Evolutionary conservation across 2,329 filamentous ascomycete genomes (phyloP).

Genomic region (Alternaria longipes): DNA sequence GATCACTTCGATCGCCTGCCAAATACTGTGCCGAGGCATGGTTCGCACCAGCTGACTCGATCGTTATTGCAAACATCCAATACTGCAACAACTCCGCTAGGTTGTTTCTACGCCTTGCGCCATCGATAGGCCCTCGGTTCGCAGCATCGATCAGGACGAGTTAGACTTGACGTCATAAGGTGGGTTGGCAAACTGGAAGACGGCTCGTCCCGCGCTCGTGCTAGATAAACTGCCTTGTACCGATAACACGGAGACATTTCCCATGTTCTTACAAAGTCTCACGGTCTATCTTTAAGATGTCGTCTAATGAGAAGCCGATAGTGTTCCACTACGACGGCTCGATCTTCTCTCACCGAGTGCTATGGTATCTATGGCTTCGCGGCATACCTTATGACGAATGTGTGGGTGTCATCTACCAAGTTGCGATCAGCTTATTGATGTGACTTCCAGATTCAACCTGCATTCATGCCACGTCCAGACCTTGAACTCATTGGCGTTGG

Average conservation of each 20-base stretch:
- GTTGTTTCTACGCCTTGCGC: neutral
- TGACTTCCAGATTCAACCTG: constrained; percentile 64
- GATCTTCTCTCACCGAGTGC: constrained; percentile 69
- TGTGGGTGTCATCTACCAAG: constrained; percentile 56
- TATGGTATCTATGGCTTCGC: constrained; percentile 74
- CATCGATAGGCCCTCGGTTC: neutral
- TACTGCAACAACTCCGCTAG: constrained; percentile 1
- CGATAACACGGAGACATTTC: neutral
- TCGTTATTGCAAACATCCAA: neutral
- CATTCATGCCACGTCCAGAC: constrained; percentile 43
- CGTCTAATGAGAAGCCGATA: constrained; percentile 58
- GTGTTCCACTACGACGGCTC: constrained; percentile 74
- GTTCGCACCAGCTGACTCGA: neutral
- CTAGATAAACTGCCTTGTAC: neutral
- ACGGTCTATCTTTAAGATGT: constrained; percentile 16
- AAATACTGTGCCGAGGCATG: neutral
- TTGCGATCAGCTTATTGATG: neutral
- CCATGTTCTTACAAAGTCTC: neutral
- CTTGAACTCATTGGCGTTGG: constrained; percentile 44
- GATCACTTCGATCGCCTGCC: neutral
- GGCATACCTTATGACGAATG: constrained; percentile 73
- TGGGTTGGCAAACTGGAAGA: neutral
- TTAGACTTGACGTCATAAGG: neutral
- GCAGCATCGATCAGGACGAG: neutral
- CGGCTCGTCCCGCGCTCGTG: neutral